phyloP scores from a whole-genome alignment of 768 basidiomycete genomes.

The Thelephora aurantiotincta region DNA sequence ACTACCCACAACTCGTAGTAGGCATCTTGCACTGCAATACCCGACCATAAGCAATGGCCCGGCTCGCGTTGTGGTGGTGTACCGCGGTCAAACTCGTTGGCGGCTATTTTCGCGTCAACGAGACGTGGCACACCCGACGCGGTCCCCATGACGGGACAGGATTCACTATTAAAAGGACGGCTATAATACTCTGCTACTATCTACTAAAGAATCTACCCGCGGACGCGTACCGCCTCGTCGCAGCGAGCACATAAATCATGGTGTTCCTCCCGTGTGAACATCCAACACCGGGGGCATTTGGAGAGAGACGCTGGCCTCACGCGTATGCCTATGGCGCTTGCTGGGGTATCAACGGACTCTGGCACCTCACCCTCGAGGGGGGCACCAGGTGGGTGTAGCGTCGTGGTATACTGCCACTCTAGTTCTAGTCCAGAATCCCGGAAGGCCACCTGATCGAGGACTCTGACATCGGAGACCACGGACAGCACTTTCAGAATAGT shows the following conservation, averaged over 20 bases:
- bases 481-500: constrained; percentile 57
- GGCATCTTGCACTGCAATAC: background rate
- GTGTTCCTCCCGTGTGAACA: constrained; percentile 37
- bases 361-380: constrained; percentile 2
- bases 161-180: background rate
- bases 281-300: constrained; percentile 94
- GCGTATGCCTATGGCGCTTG: constrained; percentile 27
- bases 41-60: background rate
- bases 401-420: constrained; percentile 35
- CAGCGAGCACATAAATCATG: constrained; percentile 60
- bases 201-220: constrained; percentile 2
- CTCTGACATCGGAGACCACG: constrained; percentile 59
- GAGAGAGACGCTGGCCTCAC: constrained; percentile 42
- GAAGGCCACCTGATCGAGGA: constrained; percentile 32
- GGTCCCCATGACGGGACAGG: background rate
- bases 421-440: constrained; percentile 6
- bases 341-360: background rate
- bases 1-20: background rate
- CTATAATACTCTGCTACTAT: constrained; percentile 2
- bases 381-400: constrained; percentile 32
- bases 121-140: too few relatives aligned
- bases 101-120: background rate
- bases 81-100: background rate
- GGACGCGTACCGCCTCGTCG: constrained; percentile 11
- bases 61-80: background rate